Evolutionary conservation across 371 early-diverging fungal species (phyloP), one percentile per base, ranked within the genome.

Genomic region (Coemansia sp.): DNA sequence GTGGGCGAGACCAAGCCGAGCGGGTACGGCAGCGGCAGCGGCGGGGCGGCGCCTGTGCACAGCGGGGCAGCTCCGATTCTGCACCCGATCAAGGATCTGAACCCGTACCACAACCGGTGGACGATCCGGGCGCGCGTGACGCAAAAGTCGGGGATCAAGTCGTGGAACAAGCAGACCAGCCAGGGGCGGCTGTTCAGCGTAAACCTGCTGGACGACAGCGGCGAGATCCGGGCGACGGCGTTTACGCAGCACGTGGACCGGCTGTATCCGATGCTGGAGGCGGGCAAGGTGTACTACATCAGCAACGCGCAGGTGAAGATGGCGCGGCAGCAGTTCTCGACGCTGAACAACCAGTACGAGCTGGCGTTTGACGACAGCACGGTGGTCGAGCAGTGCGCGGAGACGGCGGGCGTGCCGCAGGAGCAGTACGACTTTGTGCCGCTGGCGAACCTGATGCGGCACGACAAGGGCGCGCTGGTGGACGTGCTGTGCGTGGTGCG

Each of bases 161-260:
- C 76, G 16, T 98, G 90, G 90, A 84, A 78, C 59, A 97, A 96
- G 71, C 77, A 75, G 8, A 80, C 82, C 11, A 90, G 90, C 14
- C 87, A 89, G 39, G 99, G 99, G 14, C 89, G 88, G 61, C 84
- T 98, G 3, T 98, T 98, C 72, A 92, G 88, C 72, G 86, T 93
- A 50, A 89, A 87, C 14, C 79, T 98, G 48, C 81, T 90, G 34
- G 99, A 99, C 74, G 88, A 91, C 60, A 55, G 44, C 84, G 92
- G 94, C 48, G 95, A 96, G 67, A 97, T 98, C 63, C 86, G 89
- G 49, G 95, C 90, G 2, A 95, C 95, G 4, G 90, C 81, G 16
- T 98, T 98, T 77, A 89, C 86, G 49, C 92, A 92, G 48, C 85
- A 87, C 60, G 94, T 90, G 2, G 90, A 88, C 62, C 75, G 78